phyloP scores from a whole-genome alignment of 495 filamentous ascomycete species.

The Saxophila tyrrhenica region DNA sequence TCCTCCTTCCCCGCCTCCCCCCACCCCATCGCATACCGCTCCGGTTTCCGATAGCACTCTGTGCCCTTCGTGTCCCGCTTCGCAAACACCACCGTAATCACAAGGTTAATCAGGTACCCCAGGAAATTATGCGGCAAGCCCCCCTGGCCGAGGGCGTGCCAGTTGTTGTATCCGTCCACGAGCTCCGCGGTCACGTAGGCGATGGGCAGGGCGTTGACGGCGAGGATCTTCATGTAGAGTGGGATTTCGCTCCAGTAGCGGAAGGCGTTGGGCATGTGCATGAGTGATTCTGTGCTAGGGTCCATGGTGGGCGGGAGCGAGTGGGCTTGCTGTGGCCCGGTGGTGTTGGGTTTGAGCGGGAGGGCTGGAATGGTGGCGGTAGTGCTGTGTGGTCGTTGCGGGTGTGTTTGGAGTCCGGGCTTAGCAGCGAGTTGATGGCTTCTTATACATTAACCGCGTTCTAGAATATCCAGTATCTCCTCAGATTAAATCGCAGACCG shows the following conservation, averaged over 20 bases:
- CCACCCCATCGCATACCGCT: background rate
- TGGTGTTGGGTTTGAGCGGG: no score
- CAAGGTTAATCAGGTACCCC: slow-evolving; percentile 47
- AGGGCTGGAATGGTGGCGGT: no score
- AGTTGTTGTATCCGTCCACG: slow-evolving; percentile 56
- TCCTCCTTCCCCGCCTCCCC: background rate
- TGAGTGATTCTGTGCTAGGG: no score
- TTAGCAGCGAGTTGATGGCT: no score
- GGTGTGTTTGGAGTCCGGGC: no score
- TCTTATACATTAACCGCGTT: no score
- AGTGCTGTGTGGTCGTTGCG: no score
- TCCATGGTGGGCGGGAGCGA: no score
- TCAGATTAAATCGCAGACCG: no score
- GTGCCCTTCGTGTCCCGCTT: slow-evolving; percentile 27
- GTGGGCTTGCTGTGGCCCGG: no score
- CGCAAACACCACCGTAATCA: background rate
- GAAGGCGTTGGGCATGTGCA: background rate
- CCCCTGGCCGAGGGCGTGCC: slow-evolving; percentile 64
- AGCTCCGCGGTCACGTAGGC: background rate
- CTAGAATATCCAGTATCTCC: no score
- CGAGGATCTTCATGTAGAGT: background rate
- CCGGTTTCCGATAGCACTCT: background rate
- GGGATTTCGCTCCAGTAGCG: background rate
- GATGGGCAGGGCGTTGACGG: background rate
- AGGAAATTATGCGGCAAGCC: slow-evolving; percentile 60